phyloP scores from a whole-genome alignment of 1,284 basidiomycete genomes.

The Sporisorium reilianum region DNA sequence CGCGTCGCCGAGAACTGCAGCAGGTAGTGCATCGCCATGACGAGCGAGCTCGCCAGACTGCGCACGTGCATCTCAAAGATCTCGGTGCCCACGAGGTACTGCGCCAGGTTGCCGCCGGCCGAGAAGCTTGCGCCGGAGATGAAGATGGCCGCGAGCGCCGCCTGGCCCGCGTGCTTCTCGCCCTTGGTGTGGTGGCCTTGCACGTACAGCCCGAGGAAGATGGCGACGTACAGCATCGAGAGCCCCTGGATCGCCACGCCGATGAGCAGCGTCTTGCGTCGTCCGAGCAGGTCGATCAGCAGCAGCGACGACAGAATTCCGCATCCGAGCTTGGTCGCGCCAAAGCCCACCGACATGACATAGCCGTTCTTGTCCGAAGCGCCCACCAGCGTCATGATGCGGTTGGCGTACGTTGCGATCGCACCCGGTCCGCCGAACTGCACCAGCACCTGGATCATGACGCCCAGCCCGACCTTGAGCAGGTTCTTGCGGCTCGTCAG shows the following conservation, averaged over 20 bases:
- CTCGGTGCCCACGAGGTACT: slow-evolving; percentile 37
- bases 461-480: slow-evolving; percentile 26
- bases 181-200: slow-evolving; percentile 24
- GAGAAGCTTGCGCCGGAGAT: slow-evolving; percentile 31
- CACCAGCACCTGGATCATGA: slow-evolving; percentile 33
- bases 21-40: slow-evolving; percentile 38
- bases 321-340: slow-evolving; percentile 32
- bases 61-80: slow-evolving; percentile 36
- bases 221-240: slow-evolving; percentile 34
- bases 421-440: slow-evolving; percentile 36
- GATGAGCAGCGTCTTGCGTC: slow-evolving; percentile 30
- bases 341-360: slow-evolving; percentile 38
- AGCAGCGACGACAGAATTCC: slow-evolving; percentile 29
- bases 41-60: slow-evolving; percentile 20
- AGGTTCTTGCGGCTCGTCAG: slow-evolving; percentile 26
- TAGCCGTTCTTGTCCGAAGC: slow-evolving; percentile 29
- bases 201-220: slow-evolving; percentile 36
- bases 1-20: slow-evolving; percentile 28
- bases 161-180: slow-evolving; percentile 23
- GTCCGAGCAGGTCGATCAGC: slow-evolving; percentile 35
- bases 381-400: slow-evolving; percentile 32
- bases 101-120: slow-evolving; percentile 37
- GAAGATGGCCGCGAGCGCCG: slow-evolving; percentile 31
- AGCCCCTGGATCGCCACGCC: slow-evolving; percentile 26
- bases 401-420: slow-evolving; percentile 37